A percentile compares a stretch with the other conserved stretches of the same genome.
Evolutionary conservation across 2,329 filamentous ascomycete genomes (phyloP).

Genomic region (Purpureocillium takamizusanense): DNA sequence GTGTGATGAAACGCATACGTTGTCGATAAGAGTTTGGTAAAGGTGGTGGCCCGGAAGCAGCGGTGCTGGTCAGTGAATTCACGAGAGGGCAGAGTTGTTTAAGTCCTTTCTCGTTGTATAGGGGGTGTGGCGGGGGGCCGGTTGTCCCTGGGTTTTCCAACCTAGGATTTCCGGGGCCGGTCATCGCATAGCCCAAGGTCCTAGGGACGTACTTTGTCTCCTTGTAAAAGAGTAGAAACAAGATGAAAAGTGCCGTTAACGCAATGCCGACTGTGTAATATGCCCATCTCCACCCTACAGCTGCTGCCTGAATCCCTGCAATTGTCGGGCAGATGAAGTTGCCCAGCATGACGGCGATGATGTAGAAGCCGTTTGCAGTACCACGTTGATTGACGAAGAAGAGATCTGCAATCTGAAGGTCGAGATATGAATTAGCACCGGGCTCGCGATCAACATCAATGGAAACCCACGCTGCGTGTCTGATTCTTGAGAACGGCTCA

Average conservation of each 20-base stretch:
- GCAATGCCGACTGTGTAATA: constrained; percentile 13
- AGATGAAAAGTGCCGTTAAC: constrained; percentile 5
- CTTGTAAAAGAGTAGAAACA: constrained; percentile 13
- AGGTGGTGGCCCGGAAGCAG: constrained; percentile 6
- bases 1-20: constrained; percentile 8
- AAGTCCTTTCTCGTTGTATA: neutral
- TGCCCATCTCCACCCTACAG: constrained; percentile 14
- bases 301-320: constrained; percentile 14
- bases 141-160: neutral
- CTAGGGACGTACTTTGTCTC: constrained; percentile 18
- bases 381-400: constrained; percentile 23
- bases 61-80: constrained; percentile 1
- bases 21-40: neutral
- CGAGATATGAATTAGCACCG: too few species aligned
- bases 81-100: neutral
- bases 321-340: constrained; percentile 20
- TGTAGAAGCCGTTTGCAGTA: constrained; percentile 21
- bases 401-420: constrained; percentile 18
- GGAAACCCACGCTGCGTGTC: too few species aligned
- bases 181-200: neutral
- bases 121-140: neutral
- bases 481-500: constrained; percentile 6
- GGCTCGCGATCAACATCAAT: too few species aligned
- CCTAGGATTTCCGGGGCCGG: neutral
- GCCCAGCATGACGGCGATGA: constrained; percentile 20